Conservation (phyloP, 192 early-diverging fungal genomes). For the Gamsiella multidivaricata region DNA sequence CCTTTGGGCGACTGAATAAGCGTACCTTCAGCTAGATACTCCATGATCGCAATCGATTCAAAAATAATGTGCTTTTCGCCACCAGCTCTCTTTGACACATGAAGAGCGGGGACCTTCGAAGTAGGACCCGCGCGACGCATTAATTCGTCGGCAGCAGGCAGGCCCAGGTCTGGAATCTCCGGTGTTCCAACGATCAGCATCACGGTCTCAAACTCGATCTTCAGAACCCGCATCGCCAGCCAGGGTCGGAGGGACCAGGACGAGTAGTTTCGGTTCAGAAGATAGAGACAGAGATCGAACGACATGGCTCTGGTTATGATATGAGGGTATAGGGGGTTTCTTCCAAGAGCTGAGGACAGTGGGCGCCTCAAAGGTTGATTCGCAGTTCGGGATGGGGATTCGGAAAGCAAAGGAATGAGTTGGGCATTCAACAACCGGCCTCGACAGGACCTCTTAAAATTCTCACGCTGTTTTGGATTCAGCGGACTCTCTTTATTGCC, state of each 20-base stretch:
- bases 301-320: background rate
- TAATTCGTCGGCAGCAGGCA: slow-evolving; percentile 13
- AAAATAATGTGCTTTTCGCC: slow-evolving; percentile 48
- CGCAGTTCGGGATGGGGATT: too few relatives aligned
- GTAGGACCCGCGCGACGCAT: slow-evolving; percentile 50
- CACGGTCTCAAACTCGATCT: slow-evolving; percentile 28
- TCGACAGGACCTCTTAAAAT: too few relatives aligned
- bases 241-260: slow-evolving; percentile 53
- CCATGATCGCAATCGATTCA: slow-evolving; percentile 52
- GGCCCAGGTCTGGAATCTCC: slow-evolving; percentile 26
- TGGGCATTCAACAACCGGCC: too few relatives aligned
- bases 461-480: too few relatives aligned
- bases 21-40: slow-evolving; percentile 53
- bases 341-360: too few relatives aligned
- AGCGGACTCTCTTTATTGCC: too few relatives aligned
- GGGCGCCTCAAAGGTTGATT: too few relatives aligned
- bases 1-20: background rate
- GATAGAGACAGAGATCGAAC: slow-evolving; percentile 8
- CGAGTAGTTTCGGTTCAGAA: slow-evolving; percentile 53
- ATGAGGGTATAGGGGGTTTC: background rate
- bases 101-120: slow-evolving; percentile 44
- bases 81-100: slow-evolving; percentile 14
- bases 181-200: slow-evolving; percentile 21
- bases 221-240: slow-evolving; percentile 28
- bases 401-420: too few relatives aligned